A percentile compares a stretch with the other conserved stretches of the same genome.
Evolutionary conservation across 2,329 filamentous ascomycete genomes (phyloP).

Genomic region (Knufia petricola): DNA sequence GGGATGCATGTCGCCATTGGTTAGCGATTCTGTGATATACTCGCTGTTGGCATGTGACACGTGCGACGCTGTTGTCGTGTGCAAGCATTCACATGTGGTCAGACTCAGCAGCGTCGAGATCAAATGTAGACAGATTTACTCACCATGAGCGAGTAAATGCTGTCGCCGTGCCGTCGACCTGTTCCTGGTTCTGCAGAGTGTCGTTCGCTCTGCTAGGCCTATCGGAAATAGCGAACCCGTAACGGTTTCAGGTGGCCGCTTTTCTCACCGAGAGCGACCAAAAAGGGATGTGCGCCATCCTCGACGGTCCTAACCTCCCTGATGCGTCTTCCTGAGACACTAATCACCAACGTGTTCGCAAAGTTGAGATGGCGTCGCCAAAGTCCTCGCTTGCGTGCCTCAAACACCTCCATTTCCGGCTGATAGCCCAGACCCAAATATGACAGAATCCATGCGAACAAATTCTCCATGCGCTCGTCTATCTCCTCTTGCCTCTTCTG

Average conservation of each 20-base stretch:
- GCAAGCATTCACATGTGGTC: not conserved
- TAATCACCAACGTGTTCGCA: not conserved
- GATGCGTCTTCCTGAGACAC: not conserved
- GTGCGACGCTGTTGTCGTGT: not conserved
- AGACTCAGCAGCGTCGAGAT: not conserved
- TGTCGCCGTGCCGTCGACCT: not conserved
- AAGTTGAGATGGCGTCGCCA: not conserved
- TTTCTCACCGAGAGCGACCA: not conserved
- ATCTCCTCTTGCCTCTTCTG: constrained; percentile 6
- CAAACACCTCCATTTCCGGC: not conserved
- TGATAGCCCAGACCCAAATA: not conserved
- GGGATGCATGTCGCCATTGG: not conserved
- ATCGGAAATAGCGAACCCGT: not conserved
- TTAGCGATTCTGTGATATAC: not conserved
- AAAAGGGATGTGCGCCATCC: not conserved
- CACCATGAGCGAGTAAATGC: not conserved
- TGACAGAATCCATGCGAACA: not conserved
- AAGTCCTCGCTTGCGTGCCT: not conserved
- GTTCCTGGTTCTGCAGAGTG: not conserved
- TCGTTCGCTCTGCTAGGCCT: not conserved
- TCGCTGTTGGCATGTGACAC: not conserved
- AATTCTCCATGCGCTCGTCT: constrained; percentile 4
- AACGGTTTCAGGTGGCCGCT: not conserved
- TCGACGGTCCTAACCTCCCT: not conserved
- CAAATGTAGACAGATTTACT: not conserved